Percentiles rank a stretch among this genome's conserved stretches.
phyloP scores from a whole-genome alignment of 495 filamentous ascomycete species.

The Penicillium fimorum region DNA sequence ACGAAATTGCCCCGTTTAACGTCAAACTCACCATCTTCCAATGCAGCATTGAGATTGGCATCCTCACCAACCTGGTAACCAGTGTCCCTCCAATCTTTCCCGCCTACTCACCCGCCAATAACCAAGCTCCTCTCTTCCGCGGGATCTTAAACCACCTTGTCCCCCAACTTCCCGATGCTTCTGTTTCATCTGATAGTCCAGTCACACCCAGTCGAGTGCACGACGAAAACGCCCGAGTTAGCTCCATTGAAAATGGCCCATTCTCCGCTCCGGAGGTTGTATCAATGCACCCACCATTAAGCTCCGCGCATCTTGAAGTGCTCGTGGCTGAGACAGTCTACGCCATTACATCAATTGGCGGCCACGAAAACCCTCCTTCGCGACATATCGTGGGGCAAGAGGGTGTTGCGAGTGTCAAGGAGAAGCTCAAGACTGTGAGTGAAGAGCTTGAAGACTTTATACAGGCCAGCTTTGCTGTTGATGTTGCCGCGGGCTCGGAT shows the following conservation, averaged over 20 bases:
- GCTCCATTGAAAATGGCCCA: constrained; percentile 40
- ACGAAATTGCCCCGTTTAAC: constrained; percentile 97
- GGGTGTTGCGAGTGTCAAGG: constrained; percentile 83
- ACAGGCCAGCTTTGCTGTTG: constrained; percentile 79
- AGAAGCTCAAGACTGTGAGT: constrained; percentile 93
- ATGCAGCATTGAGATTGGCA: constrained; percentile 78
- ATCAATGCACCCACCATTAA: constrained; percentile 68
- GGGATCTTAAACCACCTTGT: constrained; percentile 77
- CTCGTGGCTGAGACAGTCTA: constrained; percentile 87
- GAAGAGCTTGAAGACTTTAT: constrained; percentile 97
- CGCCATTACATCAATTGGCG: constrained; percentile 85
- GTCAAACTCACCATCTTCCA: constrained; percentile 95
- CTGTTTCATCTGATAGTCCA: constrained; percentile 12
- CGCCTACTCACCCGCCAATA: constrained; percentile 69
- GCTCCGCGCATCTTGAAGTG: constrained; percentile 59
- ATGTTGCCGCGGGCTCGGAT: constrained; percentile 57
- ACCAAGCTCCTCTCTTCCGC: constrained; percentile 75
- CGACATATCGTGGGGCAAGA: constrained; percentile 93
- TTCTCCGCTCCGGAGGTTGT: constrained; percentile 56
- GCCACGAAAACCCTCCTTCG: constrained; percentile 92
- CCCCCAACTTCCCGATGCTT: constrained; percentile 46
- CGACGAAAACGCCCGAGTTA: constrained; percentile 26
- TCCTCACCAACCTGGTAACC: constrained; percentile 81
- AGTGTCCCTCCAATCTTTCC: constrained; percentile 72
- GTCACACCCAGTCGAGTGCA: constrained; percentile 18